These are phyloP conservation scores for Debaryomyces prosopidis DNA, from an alignment of 805 yeast species.

Conservation along the genomic window DNA sequence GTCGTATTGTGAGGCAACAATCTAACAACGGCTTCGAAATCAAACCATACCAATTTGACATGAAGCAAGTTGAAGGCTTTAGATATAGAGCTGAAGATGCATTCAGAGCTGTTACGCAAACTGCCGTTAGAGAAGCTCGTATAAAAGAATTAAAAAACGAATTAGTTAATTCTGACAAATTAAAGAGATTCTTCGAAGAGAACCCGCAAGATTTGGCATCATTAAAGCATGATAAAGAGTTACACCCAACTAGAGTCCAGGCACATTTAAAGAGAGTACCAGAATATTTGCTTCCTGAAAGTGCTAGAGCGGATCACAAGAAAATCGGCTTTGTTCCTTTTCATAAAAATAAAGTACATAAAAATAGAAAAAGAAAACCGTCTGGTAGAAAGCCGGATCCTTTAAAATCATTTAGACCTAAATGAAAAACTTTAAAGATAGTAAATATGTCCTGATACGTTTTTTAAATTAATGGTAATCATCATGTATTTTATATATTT, in stretches of 20 bases:
- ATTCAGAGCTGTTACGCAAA: conserved; percentile 88
- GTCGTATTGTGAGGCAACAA: conserved; percentile 76
- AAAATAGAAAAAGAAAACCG: conserved; percentile 38
- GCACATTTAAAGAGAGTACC: conserved; percentile 90
- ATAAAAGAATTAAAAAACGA: conserved; percentile 86
- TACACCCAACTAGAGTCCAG: conserved; percentile 81
- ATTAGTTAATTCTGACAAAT: conserved; percentile 81
- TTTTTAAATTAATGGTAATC: too few relatives aligned
- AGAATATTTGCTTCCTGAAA: conserved; percentile 82
- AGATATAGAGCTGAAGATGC: conserved; percentile 97
- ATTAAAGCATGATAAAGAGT: conserved; percentile 87
- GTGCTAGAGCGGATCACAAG: conserved; percentile 56
- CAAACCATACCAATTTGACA: conserved; percentile 87
- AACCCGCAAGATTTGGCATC: conserved; percentile 91
- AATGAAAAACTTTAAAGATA: not conserved
- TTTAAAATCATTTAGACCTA: conserved; percentile 48
- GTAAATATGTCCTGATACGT: too few relatives aligned
- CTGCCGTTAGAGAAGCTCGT: conserved; percentile 90
- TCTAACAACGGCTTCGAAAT: conserved; percentile 69
- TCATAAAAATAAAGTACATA: conserved; percentile 50
- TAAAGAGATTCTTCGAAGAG: conserved; percentile 93
- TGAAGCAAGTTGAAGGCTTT: conserved; percentile 91
- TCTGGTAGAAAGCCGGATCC: conserved; percentile 57
- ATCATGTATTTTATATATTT: too few relatives aligned
- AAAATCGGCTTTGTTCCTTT: conserved; percentile 75